These are phyloP conservation scores for Taphrina confusa DNA, from an alignment of 1,139 yeast genomes.

Conservation along the genomic window DNA sequence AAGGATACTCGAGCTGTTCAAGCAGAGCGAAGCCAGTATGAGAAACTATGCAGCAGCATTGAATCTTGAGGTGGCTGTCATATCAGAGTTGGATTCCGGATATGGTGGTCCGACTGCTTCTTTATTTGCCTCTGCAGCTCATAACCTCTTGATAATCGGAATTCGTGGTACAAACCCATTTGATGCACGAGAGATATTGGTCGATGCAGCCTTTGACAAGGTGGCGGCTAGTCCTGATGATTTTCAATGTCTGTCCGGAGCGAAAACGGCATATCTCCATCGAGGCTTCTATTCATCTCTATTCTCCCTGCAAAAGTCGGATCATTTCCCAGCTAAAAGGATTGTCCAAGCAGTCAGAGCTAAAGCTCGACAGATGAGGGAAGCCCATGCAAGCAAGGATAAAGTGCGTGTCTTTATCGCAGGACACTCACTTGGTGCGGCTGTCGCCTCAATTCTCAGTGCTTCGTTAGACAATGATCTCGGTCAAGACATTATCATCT, in stretches of 20 bases:
- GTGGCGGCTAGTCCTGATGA: neutral
- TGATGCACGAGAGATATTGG: constrained; percentile 17
- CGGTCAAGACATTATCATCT: neutral
- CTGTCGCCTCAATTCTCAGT: constrained; percentile 20
- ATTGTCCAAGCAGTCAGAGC: constrained; percentile 14
- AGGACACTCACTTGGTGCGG: constrained; percentile 35
- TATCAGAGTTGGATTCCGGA: constrained; percentile 27
- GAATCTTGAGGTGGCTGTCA: neutral
- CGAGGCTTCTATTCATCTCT: constrained; percentile 27
- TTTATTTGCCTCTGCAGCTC: neutral
- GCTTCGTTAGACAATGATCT: constrained; percentile 12
- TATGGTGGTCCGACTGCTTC: constrained; percentile 29
- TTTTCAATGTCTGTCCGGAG: neutral
- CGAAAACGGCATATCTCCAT: neutral
- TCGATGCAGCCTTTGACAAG: constrained; percentile 24
- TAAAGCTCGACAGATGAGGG: constrained; percentile 9
- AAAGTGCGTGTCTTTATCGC: constrained; percentile 25
- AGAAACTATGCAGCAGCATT: neutral
- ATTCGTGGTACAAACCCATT: constrained; percentile 29
- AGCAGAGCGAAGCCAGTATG: neutral
- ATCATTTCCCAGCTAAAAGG: constrained; percentile 14
- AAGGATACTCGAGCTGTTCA: neutral
- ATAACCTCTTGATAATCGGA: constrained; percentile 17
- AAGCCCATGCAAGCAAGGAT: neutral
- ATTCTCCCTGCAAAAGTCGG: constrained; percentile 8